Evolutionary conservation across 805 yeast species (phyloP).

Genomic region (Groenewaldozyma tartarivorans): DNA sequence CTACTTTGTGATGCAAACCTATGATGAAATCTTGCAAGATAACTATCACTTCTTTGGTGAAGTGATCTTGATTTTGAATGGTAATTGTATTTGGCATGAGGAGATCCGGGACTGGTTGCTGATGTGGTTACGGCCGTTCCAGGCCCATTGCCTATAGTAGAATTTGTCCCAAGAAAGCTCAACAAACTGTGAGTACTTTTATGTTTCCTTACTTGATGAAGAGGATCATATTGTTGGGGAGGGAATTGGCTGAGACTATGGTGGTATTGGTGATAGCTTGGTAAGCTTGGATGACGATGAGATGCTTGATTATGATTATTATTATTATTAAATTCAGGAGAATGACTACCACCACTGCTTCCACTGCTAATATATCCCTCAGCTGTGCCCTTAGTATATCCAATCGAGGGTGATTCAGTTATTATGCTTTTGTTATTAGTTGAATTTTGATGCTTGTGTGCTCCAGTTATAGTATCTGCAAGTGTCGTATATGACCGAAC

Average conservation of each 20-base stretch:
- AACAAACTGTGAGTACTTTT: slow-evolving; percentile 9
- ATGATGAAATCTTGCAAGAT: slow-evolving; percentile 3
- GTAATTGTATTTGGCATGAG: no score
- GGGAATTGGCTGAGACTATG: neutral
- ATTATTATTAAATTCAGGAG: neutral
- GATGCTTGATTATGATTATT: neutral
- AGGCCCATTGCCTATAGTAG: no score
- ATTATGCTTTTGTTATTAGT: no score
- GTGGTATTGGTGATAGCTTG: slow-evolving; percentile 2
- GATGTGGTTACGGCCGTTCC: neutral
- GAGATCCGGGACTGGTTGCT: neutral
- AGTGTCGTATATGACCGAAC: no score
- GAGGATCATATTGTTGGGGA: neutral
- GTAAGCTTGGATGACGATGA: slow-evolving; percentile 1
- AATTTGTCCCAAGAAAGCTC: slow-evolving; percentile 10
- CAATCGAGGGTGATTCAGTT: no score
- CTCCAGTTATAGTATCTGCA: no score
- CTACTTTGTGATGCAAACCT: slow-evolving; percentile 1
- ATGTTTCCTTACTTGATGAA: slow-evolving; percentile 8
- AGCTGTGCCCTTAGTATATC: no score
- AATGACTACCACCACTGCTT: no score
- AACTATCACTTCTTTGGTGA: slow-evolving; percentile 12
- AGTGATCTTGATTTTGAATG: slow-evolving; percentile 8
- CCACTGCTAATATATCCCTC: no score
- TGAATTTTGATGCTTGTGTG: no score